These are phyloP conservation scores for Blastobotrys petasosporus DNA, from an alignment of 1,139 yeast species.

Conservation along the genomic window DNA sequence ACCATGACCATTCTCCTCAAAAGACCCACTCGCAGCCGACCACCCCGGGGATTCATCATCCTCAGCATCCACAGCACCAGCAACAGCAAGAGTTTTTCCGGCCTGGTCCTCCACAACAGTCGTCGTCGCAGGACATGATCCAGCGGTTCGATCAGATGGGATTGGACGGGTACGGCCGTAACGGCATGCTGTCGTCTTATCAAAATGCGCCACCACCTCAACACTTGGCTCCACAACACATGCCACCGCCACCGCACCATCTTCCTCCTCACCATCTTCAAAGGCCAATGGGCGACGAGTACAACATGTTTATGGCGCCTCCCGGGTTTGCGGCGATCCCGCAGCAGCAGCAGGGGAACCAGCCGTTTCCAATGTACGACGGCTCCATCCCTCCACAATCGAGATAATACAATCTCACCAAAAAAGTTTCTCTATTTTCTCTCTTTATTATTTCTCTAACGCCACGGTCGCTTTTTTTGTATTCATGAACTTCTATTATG, in stretches of 20 bases:
- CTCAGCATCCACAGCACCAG: conserved; percentile 2
- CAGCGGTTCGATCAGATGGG: conserved; percentile 19
- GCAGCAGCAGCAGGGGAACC: too few relatives aligned
- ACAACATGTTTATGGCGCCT: conserved; percentile 3
- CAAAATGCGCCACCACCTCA: background rate
- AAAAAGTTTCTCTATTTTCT: too few relatives aligned
- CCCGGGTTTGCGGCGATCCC: background rate
- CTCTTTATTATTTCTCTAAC: too few relatives aligned
- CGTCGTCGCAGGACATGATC: conserved; percentile 1
- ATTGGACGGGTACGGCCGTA: conserved; percentile 3
- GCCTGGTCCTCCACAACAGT: conserved; percentile 7
- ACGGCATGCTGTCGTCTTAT: background rate
- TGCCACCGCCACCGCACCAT: conserved; percentile 8
- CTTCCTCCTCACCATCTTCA: conserved; percentile 1
- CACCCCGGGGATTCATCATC: background rate
- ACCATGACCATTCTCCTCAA: conserved; percentile 1
- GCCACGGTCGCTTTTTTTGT: too few relatives aligned
- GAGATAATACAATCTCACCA: too few relatives aligned
- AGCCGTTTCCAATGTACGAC: conserved; percentile 6
- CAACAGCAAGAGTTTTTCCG: conserved; percentile 4
- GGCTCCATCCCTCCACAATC: background rate
- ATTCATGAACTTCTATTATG: too few relatives aligned
- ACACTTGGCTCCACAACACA: background rate
- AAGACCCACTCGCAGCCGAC: conserved; percentile 1
- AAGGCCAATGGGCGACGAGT: background rate